phyloP scores from a whole-genome alignment of 78 protist species.

The Dictyostelium capitatum region DNA sequence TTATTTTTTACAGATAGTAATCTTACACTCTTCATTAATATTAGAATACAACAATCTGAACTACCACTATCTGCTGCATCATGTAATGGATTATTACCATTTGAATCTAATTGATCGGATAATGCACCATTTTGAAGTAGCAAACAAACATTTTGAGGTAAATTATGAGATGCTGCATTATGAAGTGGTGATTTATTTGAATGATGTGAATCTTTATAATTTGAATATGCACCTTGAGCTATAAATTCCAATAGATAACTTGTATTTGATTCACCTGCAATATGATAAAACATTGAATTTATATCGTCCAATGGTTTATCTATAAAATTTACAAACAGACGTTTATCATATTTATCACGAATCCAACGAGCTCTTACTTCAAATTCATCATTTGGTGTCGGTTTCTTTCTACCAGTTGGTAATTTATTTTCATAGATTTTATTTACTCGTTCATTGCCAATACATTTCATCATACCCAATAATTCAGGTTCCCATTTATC shows the following conservation, averaged over 20 bases:
- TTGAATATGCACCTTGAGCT: conserved; percentile 62
- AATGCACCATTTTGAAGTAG: conserved; percentile 63
- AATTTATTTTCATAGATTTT: conserved; percentile 63
- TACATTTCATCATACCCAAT: conserved; percentile 68
- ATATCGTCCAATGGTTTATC: conserved; percentile 50
- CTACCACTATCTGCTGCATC: conserved; percentile 39
- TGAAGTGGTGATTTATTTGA: conserved; percentile 35
- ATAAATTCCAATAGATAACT: conserved; percentile 30
- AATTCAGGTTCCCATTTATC: conserved; percentile 84
- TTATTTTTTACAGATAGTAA: conserved; percentile 42
- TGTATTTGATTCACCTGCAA: conserved; percentile 27
- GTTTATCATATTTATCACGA: conserved; percentile 66
- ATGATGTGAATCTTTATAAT: conserved; percentile 3
- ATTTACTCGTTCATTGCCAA: conserved; percentile 87
- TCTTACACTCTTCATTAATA: conserved; percentile 57
- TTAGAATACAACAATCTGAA: conserved; percentile 41
- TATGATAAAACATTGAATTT: conserved; percentile 39
- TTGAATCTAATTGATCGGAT: neutral
- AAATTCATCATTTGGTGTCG: conserved; percentile 54
- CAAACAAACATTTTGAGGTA: conserved; percentile 50
- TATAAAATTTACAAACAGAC: conserved; percentile 46
- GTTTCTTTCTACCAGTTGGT: conserved; percentile 64
- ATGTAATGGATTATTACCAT: conserved; percentile 61
- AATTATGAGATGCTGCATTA: conserved; percentile 9
- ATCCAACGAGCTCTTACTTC: conserved; percentile 57